These are phyloP conservation scores for Cladosporium sp. DNA, from an alignment of 2,329 filamentous ascomycete genomes.

Conservation along the genomic window DNA sequence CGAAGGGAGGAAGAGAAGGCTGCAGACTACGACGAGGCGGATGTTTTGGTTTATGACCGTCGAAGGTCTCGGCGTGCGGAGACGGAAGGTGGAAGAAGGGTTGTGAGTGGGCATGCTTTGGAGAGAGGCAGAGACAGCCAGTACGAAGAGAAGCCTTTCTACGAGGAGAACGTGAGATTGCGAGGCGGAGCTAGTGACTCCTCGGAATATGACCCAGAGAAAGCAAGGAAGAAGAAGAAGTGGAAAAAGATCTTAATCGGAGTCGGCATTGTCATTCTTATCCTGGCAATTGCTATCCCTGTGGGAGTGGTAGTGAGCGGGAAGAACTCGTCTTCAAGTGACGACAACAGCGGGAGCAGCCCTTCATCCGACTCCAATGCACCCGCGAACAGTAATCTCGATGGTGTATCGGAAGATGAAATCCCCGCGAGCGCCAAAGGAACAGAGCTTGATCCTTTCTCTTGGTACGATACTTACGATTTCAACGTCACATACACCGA, in stretches of 20 bases:
- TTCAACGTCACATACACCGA: conserved; percentile 95
- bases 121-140: conserved; percentile 36
- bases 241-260: conserved; percentile 50
- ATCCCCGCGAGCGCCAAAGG: conserved; percentile 57
- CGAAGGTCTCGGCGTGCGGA: conserved; percentile 5
- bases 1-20: conserved; percentile 37
- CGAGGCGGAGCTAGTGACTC: conserved; percentile 34
- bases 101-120: conserved; percentile 42
- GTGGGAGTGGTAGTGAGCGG: conserved; percentile 42
- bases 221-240: conserved; percentile 36
- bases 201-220: conserved; percentile 33
- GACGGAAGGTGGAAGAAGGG: conserved; percentile 21
- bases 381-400: conserved; percentile 41
- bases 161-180: conserved; percentile 35
- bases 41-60: conserved; percentile 19
- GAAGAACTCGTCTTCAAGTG: conserved; percentile 29
- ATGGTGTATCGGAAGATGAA: conserved; percentile 37
- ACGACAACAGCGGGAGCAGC: conserved; percentile 8
- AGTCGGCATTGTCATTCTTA: conserved; percentile 32
- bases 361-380: conserved; percentile 19
- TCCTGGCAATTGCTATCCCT: conserved; percentile 43
- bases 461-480: conserved; percentile 82
- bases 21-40: conserved; percentile 18
- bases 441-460: conserved; percentile 79
- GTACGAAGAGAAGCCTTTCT: conserved; percentile 35